Percentiles rank a stretch among this genome's conserved stretches.
phyloP scores from a whole-genome alignment of 225 moss, liverwort and hornwort species.

The Thuidium tamariscinum region DNA sequence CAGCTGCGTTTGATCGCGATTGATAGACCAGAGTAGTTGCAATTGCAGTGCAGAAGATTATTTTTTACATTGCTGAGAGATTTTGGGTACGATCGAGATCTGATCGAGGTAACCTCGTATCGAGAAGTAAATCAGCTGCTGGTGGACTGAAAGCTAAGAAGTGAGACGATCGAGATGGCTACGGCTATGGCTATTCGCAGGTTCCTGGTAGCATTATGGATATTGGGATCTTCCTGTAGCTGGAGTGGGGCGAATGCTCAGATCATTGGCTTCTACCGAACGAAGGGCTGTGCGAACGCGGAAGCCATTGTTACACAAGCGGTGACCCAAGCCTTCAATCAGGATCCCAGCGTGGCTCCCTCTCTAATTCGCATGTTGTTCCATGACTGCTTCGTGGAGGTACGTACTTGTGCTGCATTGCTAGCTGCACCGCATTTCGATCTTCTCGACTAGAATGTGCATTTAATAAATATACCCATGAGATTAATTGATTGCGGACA shows the following conservation, averaged over 20 bases:
- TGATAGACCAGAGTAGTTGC: not conserved
- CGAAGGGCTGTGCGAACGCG: constrained; percentile 21
- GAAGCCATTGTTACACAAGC: constrained; percentile 45
- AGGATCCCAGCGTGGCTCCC: constrained; percentile 27
- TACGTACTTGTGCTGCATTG: not conserved
- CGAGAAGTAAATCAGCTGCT: not conserved
- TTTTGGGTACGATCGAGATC: not conserved
- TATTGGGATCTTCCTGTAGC: not conserved
- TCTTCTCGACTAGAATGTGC: not conserved
- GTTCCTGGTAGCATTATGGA: not conserved
- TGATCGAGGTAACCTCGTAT: not conserved
- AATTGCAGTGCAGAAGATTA: not conserved
- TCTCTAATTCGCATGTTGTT: constrained; percentile 29
- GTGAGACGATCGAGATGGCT: not conserved
- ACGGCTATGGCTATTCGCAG: not conserved
- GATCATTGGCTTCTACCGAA: constrained; percentile 20
- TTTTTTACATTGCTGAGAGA: not conserved
- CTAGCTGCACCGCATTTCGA: not conserved
- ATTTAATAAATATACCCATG: not conserved
- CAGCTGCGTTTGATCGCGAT: not conserved
- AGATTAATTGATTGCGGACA: not conserved
- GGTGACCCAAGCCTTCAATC: constrained; percentile 35
- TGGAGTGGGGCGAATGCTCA: constrained; percentile 16
- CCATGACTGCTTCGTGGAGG: constrained; percentile 47
- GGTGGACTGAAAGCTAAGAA: not conserved